Evolutionary conservation across 768 basidiomycete species (phyloP).

Genomic region (Russula griseocarnosa): DNA sequence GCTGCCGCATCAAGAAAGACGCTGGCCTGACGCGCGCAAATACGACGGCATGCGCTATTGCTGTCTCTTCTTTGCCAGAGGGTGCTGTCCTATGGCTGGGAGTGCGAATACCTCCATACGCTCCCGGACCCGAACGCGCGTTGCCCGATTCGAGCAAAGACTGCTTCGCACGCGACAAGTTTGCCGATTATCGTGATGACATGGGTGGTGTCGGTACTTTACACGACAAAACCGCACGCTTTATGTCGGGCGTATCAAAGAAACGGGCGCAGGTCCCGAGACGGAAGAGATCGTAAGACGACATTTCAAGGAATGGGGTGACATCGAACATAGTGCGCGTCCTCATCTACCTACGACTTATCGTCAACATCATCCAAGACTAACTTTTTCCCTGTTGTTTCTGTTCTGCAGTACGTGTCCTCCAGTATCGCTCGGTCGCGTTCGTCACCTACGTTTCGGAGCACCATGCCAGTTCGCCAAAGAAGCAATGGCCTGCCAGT

Average conservation of each 20-base stretch:
- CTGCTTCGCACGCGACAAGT: slow-evolving; percentile 96
- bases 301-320: slow-evolving; percentile 96
- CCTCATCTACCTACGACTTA: not conserved
- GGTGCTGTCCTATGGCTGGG: slow-evolving; percentile 97
- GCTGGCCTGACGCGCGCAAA: slow-evolving; percentile 93
- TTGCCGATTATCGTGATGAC: slow-evolving; percentile 95
- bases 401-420: slow-evolving; percentile 62
- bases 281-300: slow-evolving; percentile 86
- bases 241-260: slow-evolving; percentile 92
- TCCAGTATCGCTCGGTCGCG: slow-evolving; percentile 92
- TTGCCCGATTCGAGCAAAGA: slow-evolving; percentile 93
- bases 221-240: slow-evolving; percentile 90
- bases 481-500: slow-evolving; percentile 98
- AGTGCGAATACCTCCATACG: slow-evolving; percentile 93
- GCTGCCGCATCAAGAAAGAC: slow-evolving; percentile 85
- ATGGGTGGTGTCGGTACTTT: slow-evolving; percentile 99
- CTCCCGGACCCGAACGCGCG: slow-evolving; percentile 65
- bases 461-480: slow-evolving; percentile 88
- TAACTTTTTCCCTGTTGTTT: not conserved
- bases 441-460: slow-evolving; percentile 95
- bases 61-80: slow-evolving; percentile 93
- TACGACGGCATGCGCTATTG: slow-evolving; percentile 89
- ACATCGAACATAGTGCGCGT: slow-evolving; percentile 85
- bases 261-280: slow-evolving; percentile 82
- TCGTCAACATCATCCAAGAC: not conserved